Evolutionary conservation across 164 flowering plant genomes (phyloP).

Genomic region (Echeveria elegans): DNA sequence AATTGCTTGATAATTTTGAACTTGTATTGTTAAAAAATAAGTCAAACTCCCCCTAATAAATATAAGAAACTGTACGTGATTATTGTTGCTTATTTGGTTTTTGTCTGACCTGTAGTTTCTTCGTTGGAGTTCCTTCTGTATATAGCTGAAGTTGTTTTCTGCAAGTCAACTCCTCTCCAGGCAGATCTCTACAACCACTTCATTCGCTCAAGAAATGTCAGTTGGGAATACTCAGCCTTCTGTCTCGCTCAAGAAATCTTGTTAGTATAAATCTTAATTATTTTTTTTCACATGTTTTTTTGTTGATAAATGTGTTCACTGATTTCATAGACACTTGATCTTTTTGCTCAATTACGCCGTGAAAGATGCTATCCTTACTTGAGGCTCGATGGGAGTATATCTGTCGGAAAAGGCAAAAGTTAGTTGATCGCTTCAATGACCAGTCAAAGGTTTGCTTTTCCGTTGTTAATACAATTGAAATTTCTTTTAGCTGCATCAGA

Average conservation of each 20-base stretch:
- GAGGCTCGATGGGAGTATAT: conserved; percentile 94
- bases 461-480: not conserved
- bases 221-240: no score
- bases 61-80: not conserved
- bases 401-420: conserved; percentile 89
- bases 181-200: conserved; percentile 75
- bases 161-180: conserved; percentile 92
- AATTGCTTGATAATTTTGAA: not conserved
- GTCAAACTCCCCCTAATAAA: not conserved
- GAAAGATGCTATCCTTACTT: conserved; percentile 89
- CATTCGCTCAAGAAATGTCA: conserved; percentile 90
- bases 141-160: conserved; percentile 97
- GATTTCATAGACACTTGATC: conserved; percentile 70
- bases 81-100: not conserved
- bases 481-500: not conserved
- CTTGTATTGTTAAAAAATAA: not conserved
- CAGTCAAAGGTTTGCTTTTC: conserved; percentile 48
- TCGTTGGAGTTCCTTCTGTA: conserved; percentile 23
- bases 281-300: not conserved
- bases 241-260: no score
- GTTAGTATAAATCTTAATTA: not conserved
- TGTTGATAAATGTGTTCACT: conserved; percentile 4
- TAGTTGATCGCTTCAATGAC: conserved; percentile 84
- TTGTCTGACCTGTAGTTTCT: not conserved
- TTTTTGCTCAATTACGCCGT: conserved; percentile 92